Evolutionary conservation across 345 rosid species (phyloP).

Genomic region (Murraya koenigii): DNA sequence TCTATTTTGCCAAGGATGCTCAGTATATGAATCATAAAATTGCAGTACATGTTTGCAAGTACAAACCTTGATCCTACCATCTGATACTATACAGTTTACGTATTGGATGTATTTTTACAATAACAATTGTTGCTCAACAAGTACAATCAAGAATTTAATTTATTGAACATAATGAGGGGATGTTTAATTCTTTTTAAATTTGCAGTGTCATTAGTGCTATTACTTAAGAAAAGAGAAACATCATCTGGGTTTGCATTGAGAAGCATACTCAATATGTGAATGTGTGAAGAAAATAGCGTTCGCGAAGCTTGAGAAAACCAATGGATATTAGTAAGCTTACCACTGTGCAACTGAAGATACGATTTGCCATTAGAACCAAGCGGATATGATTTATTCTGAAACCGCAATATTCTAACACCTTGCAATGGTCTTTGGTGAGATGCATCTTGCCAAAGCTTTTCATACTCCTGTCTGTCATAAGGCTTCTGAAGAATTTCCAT

Average conservation of each 20-base stretch:
- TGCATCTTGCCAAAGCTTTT: constrained; percentile 28
- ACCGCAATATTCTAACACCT: constrained; percentile 27
- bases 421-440: constrained; percentile 19
- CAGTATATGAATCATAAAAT: not conserved
- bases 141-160: not conserved
- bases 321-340: constrained; percentile 27
- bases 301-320: not conserved
- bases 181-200: not conserved
- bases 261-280: not conserved
- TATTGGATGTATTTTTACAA: too few relatives aligned
- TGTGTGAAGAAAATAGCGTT: not conserved
- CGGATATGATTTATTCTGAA: constrained; percentile 16
- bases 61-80: not conserved
- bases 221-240: not conserved
- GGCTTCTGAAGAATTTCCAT: constrained; percentile 44
- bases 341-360: constrained; percentile 45
- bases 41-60: not conserved
- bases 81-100: not conserved
- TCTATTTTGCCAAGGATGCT: not conserved
- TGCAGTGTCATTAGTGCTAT: not conserved
- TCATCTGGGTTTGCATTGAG: not conserved
- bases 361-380: constrained; percentile 29
- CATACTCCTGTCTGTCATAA: constrained; percentile 37
- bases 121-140: not conserved
- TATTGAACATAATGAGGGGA: not conserved